Evolutionary conservation across 2,329 filamentous ascomycete genomes (phyloP).

Genomic region (Coniochaeta pulveracea): DNA sequence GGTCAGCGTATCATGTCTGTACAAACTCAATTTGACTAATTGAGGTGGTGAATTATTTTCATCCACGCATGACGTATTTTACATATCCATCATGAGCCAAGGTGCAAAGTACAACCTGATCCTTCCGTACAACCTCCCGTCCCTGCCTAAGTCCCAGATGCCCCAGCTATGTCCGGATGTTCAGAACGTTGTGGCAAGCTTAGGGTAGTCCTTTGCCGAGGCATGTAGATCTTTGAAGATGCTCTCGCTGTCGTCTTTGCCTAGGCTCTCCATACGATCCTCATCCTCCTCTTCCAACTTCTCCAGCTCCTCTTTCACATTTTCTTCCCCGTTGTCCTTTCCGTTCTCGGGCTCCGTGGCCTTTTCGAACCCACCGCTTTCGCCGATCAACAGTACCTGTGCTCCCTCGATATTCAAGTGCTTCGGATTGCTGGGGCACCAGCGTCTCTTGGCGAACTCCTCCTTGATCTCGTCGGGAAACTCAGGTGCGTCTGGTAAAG

Average conservation of each 20-base stretch:
- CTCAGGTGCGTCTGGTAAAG: slow-evolving; percentile 52
- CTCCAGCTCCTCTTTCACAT: slow-evolving; percentile 60
- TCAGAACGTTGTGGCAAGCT: too few relatives aligned
- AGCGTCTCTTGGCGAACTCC: slow-evolving; percentile 56
- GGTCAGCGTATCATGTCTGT: too few relatives aligned
- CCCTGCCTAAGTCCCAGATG: too few relatives aligned
- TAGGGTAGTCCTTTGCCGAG: slow-evolving; percentile 48
- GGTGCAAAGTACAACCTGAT: too few relatives aligned
- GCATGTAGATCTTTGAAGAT: slow-evolving; percentile 36
- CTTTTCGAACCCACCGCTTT: slow-evolving; percentile 44
- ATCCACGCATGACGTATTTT: too few relatives aligned
- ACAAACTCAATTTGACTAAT: too few relatives aligned
- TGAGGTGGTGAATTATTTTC: too few relatives aligned
- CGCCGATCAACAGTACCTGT: slow-evolving; percentile 71
- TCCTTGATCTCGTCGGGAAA: slow-evolving; percentile 48
- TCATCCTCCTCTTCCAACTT: slow-evolving; percentile 67
- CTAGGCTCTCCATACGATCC: slow-evolving; percentile 45
- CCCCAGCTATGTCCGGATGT: too few relatives aligned
- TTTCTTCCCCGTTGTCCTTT: slow-evolving; percentile 46
- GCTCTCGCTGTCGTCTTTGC: slow-evolving; percentile 30
- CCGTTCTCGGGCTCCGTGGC: slow-evolving; percentile 46
- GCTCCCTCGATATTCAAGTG: slow-evolving; percentile 65
- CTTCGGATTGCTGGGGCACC: slow-evolving; percentile 62
- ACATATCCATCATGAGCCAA: too few relatives aligned
- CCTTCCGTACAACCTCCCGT: too few relatives aligned